Evolutionary conservation across 2,329 filamentous ascomycete species (phyloP).

Genomic region (Pseudovirgaria hyperparasitica): DNA sequence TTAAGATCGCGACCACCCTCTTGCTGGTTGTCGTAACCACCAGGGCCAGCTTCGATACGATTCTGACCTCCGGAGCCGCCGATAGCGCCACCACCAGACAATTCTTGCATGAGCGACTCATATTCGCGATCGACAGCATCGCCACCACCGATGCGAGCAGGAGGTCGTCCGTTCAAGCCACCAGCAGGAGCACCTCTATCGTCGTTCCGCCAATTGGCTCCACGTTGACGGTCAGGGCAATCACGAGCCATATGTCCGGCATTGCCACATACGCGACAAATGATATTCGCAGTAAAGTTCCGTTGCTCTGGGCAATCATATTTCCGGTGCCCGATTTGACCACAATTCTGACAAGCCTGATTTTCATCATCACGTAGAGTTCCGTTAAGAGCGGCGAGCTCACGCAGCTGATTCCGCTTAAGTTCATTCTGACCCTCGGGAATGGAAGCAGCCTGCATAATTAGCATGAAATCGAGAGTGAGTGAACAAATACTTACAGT

Average conservation of each 20-base stretch:
- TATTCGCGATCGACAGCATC: conserved; percentile 90
- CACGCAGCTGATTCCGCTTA: conserved; percentile 95
- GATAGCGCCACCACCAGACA: conserved; percentile 61
- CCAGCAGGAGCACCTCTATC: conserved; percentile 33
- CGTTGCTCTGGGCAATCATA: conserved; percentile 96
- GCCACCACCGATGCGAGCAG: conserved; percentile 54
- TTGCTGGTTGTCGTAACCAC: conserved; percentile 28
- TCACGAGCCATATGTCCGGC: conserved; percentile 97
- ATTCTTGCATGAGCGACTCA: conserved; percentile 97
- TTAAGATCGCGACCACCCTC: conserved; percentile 47
- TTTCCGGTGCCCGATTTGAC: conserved; percentile 96
- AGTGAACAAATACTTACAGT: conserved; percentile 58
- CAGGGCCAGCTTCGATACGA: conserved; percentile 77
- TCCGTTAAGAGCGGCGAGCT: conserved; percentile 95
- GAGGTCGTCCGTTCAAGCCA: conserved; percentile 40
- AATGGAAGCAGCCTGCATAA: conserved; percentile 77
- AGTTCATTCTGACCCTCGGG: conserved; percentile 98
- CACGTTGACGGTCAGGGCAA: conserved; percentile 87
- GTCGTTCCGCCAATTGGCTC: conserved; percentile 83
- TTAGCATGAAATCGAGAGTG: conserved; percentile 1
- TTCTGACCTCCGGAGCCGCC: conserved; percentile 44
- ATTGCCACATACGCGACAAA: conserved; percentile 95
- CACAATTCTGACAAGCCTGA: conserved; percentile 97
- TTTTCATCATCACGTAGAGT: conserved; percentile 98
- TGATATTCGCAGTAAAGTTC: conserved; percentile 98